A percentile compares a stretch with the other conserved stretches of the same genome.
These are phyloP conservation scores for Hortiboletus campestris DNA, from an alignment of 768 basidiomycete species.

Conservation along the genomic window DNA sequence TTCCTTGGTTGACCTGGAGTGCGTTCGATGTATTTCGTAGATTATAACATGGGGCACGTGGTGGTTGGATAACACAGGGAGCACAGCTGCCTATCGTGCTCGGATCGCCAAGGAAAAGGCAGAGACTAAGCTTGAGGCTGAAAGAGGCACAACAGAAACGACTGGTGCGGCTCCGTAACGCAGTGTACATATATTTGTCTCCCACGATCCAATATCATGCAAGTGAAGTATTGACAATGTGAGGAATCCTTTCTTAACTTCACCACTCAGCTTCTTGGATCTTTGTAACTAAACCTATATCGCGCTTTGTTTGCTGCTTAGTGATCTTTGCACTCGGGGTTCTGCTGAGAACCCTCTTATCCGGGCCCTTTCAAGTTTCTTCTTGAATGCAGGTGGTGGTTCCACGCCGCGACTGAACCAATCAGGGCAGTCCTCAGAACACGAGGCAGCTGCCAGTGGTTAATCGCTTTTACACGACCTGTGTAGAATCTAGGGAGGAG, in stretches of 20 bases:
- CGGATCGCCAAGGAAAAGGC: slow-evolving; percentile 10
- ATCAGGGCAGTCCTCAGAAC: background rate
- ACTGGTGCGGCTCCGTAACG: background rate
- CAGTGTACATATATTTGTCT: background rate
- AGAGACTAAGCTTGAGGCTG: background rate
- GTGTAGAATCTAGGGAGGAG: background rate
- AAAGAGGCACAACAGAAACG: background rate
- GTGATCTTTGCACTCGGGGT: too few relatives aligned
- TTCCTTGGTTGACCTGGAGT: background rate
- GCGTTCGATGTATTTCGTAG: background rate
- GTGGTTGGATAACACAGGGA: slow-evolving; percentile 17
- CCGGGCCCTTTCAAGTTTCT: background rate
- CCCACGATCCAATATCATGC: background rate
- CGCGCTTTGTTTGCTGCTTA: too few relatives aligned
- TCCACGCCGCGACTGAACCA: background rate
- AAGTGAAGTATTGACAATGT: background rate
- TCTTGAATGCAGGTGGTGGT: too few relatives aligned
- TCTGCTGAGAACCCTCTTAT: background rate
- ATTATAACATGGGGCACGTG: background rate
- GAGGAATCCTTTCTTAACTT: background rate
- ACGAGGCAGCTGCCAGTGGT: background rate
- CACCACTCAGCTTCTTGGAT: background rate
- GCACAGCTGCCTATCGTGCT: slow-evolving; percentile 13
- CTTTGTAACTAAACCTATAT: background rate
- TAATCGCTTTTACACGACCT: background rate